Conservation (phyloP, 1,284 basidiomycete genomes). For the Ustilago nuda region DNA sequence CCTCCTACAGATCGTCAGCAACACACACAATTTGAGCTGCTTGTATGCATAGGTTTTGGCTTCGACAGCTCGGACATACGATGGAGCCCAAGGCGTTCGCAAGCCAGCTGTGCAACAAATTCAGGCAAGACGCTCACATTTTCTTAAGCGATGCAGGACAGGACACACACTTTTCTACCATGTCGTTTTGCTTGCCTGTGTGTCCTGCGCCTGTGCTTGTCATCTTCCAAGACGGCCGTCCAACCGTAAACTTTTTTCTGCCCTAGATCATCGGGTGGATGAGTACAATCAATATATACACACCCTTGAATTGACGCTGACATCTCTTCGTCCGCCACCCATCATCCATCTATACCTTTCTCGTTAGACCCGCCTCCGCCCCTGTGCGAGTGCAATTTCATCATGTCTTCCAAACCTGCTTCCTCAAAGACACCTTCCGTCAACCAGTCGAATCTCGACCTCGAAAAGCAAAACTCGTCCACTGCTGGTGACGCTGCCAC, state of each 20-base stretch:
- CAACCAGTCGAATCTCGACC: conserved; percentile 25
- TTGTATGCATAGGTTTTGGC: neutral
- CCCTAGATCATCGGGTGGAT: neutral
- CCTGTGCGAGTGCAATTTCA: conserved; percentile 1
- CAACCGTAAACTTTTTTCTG: neutral
- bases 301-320: neutral
- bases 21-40: neutral
- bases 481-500: conserved; percentile 39
- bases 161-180: neutral
- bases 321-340: neutral
- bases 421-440: conserved; percentile 28
- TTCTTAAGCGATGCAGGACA: conserved; percentile 3
- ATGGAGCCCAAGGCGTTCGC: neutral
- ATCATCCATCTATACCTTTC: neutral
- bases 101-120: neutral
- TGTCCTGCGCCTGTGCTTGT: neutral
- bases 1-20: neutral
- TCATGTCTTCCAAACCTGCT: conserved; percentile 27
- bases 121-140: neutral
- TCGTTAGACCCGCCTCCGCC: conserved; percentile 1
- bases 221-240: neutral
- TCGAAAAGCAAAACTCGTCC: conserved; percentile 48
- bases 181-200: neutral
- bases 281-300: conserved; percentile 13
- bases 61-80: conserved; percentile 4